Evolutionary conservation across 345 rosid genomes (phyloP), one percentile per base, ranked within the genome.

Genomic region (Boechera retrofracta): DNA sequence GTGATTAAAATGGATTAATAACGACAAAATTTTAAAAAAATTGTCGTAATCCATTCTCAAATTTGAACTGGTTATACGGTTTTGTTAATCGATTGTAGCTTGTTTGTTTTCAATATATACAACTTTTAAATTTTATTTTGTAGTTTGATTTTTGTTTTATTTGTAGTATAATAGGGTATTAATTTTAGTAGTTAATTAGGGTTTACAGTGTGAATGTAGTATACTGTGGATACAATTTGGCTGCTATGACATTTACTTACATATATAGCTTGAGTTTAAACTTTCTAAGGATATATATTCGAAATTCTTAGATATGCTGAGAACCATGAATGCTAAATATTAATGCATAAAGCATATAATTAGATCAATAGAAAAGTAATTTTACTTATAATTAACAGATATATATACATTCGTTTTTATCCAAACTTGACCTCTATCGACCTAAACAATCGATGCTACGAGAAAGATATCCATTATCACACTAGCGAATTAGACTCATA

Each of bases 341-440:
- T 29, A 48, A 31, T 57, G 67, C 41, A 36, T n/a, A 49, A 53
- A 49, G 8, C 18, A 28, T 16, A 39, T 31, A 15, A 45, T 5
- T 26, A 48, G 42, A 28, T 10, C 21, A 63, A 24, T 24, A 54
- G 36, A 54, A 5, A 45, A 33, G 6, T 13, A 45, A 45, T 5
- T 45, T 45, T 52, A 76, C 32, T 44, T 69, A 69, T 33, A 44
- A 56, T 55, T 77, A 33, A 71, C 64, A 62, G 26, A 10, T 39
- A 32, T 12, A 24, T 45, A 63, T 3, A 41, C 76, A 63, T 44
- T 47, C 10, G 36, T 55, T 33, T 1, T 35, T 41, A 16, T 64
- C 24, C 64, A 53, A 44, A 16, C 15, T 32, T 53, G 64, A 76
- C 69, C 48, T 69, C 24, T 26, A 69, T 49, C 28, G 11, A 18